phyloP scores from a whole-genome alignment of 2,329 filamentous ascomycete species.

The Stenocarpella maydis region DNA sequence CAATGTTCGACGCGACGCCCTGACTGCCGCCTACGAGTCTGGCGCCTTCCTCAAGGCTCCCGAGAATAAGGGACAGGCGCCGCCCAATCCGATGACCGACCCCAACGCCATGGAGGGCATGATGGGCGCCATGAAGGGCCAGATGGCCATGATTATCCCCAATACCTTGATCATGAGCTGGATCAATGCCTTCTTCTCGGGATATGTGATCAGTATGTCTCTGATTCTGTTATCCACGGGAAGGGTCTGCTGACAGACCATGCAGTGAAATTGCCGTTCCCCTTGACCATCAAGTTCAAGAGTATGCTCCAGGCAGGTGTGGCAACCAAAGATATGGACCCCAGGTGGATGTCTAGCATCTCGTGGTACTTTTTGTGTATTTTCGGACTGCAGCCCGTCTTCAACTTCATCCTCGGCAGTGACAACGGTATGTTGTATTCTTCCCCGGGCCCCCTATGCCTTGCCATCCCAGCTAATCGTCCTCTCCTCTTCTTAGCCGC shows the following conservation, averaged over 20 bases:
- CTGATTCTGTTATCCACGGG: no score
- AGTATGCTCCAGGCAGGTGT: constrained; percentile 98
- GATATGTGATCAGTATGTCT: constrained; percentile 90
- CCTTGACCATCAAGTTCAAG: constrained; percentile 98
- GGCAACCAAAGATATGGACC: constrained; percentile 93
- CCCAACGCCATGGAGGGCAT: constrained; percentile 98
- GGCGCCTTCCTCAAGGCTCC: constrained; percentile 92
- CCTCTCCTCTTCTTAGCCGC: constrained; percentile 69
- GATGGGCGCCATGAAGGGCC: constrained; percentile 99
- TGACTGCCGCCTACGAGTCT: constrained; percentile 82
- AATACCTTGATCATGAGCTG: constrained; percentile 99
- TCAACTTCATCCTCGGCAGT: constrained; percentile 94
- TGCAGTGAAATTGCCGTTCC: constrained; percentile 93
- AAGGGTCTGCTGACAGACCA: constrained; percentile 37
- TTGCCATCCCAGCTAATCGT: constrained; percentile 34
- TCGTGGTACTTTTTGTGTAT: constrained; percentile 99
- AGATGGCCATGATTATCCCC: constrained; percentile 99
- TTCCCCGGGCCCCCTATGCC: background rate
- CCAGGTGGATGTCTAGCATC: constrained; percentile 97
- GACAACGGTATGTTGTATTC: constrained; percentile 81
- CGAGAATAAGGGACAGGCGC: constrained; percentile 83
- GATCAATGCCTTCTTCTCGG: constrained; percentile 99
- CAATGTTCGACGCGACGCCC: constrained; percentile 78
- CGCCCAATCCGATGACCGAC: constrained; percentile 93
- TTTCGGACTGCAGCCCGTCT: constrained; percentile 95